phyloP scores from a whole-genome alignment of 192 early-diverging fungal genomes.

The Dispira parvispora region DNA sequence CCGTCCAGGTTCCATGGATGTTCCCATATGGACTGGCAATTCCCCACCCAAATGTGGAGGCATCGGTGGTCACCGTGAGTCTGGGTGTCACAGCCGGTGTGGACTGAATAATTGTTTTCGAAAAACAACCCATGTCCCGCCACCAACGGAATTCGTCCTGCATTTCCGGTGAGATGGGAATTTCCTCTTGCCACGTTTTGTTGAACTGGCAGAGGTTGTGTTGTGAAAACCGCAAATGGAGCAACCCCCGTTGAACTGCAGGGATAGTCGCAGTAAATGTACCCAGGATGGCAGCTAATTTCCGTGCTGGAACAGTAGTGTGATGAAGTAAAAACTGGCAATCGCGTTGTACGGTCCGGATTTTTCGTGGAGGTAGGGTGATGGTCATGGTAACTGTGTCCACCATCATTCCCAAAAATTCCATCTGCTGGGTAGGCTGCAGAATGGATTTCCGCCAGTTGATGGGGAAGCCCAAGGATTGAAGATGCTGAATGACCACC shows the following conservation, averaged over 20 bases:
- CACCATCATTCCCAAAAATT: neutral
- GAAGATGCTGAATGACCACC: neutral
- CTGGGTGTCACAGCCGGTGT: neutral
- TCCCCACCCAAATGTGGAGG: neutral
- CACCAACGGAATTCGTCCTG: no score
- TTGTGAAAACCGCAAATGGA: neutral
- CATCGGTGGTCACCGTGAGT: neutral
- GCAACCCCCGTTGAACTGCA: neutral
- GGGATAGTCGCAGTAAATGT: neutral
- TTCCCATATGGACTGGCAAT: neutral
- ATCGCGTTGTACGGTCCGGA: neutral
- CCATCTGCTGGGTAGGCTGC: neutral
- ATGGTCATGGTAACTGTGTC: neutral
- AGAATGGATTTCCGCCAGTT: neutral
- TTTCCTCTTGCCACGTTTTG: neutral
- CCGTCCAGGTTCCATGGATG: neutral
- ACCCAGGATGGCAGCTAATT: neutral
- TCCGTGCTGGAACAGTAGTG: neutral
- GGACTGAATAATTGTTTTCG: neutral
- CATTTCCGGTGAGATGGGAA: neutral
- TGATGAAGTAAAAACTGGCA: neutral
- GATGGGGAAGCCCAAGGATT: conserved; percentile 1
- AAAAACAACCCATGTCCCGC: neutral
- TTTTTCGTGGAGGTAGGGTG: neutral
- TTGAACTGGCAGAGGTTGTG: neutral